Evolutionary conservation across 2,329 filamentous ascomycete genomes (phyloP), one percentile per base, ranked within the genome.

Genomic region (Ambrosiella cleistominuta): DNA sequence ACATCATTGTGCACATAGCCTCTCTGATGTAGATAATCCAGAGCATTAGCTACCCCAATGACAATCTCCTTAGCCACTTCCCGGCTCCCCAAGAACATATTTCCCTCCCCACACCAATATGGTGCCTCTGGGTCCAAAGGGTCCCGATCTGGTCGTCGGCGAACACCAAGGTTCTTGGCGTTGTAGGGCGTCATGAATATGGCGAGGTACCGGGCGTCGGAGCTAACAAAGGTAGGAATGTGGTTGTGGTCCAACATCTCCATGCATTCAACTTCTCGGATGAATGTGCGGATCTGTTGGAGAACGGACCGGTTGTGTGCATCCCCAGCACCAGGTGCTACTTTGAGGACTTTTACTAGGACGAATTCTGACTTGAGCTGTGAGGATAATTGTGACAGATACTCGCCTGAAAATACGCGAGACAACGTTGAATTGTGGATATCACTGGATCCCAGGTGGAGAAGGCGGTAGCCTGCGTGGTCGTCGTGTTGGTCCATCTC

Each of bases 101-200:
- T 75, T 8, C 27, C 47, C 7, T 15, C 9, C 17, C 47, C 19
- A 6, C 47, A 51, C 47, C 47, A 51, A 19, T 11, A 51, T 9
- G 47, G 47, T 15, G 47, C 15, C 7, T 51, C 47, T 3, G 47
- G 17, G 70, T 73, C 12, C 66, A 63, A 17, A 66, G 67, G 57
- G 68, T 27, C 77, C 74, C 78, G 78, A 81, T 7, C 72, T 68
- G 44, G 71, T 69, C 54, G 70, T 67, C 37, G 72, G 70, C 0
- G 75, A 27, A 72, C 42, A 19, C 47, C 47, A 3, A 82, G 69
- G 62, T 81, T 78, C 50, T 72, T 73, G 11, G 75, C 78, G 57
- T 80, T 75, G 3, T 81, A 72, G 60, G 80, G 76, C 64, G 81
- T 78, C 78, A 82, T 81, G 64, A 80, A 81, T 8, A 81, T 66